Evolutionary conservation across 495 filamentous ascomycete species (phyloP).

Genomic region (Aspergillus coremiiformis): DNA sequence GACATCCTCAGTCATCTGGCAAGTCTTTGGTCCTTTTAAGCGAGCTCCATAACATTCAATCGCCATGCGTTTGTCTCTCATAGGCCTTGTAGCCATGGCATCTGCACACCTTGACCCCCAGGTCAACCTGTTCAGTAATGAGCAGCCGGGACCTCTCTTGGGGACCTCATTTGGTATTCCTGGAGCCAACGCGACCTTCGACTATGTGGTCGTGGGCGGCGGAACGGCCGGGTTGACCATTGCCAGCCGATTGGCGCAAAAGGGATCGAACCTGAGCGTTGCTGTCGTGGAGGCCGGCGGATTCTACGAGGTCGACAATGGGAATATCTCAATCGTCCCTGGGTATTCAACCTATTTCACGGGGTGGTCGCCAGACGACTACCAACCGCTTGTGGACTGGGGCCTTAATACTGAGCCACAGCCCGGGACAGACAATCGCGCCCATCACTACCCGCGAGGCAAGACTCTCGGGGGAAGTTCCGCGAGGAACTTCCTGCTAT

Average conservation of each 20-base stretch:
- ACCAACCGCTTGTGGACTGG: constrained; percentile 42
- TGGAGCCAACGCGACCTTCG: constrained; percentile 14
- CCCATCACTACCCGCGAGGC: constrained; percentile 24
- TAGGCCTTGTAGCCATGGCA: constrained; percentile 1
- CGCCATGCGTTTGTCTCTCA: constrained; percentile 1
- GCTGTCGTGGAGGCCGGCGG: constrained; percentile 50
- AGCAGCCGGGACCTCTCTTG: constrained; percentile 10
- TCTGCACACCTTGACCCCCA: not conserved
- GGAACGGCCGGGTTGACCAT: constrained; percentile 36
- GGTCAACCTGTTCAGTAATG: constrained; percentile 15
- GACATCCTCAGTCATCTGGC: not conserved
- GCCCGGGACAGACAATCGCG: constrained; percentile 12
- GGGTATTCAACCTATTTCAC: constrained; percentile 50
- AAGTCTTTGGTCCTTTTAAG: not conserved
- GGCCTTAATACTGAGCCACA: constrained; percentile 37
- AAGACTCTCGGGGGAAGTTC: constrained; percentile 24
- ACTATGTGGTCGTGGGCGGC: constrained; percentile 36
- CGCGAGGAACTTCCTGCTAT: constrained; percentile 43
- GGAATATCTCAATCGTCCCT: constrained; percentile 35
- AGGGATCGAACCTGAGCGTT: constrained; percentile 18
- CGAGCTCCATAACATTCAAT: not conserved
- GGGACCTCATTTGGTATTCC: constrained; percentile 10
- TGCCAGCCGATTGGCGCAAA: constrained; percentile 30
- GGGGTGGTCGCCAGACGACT: constrained; percentile 44
- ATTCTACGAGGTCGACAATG: constrained; percentile 45